These are phyloP conservation scores for Sequoiadendron giganteum DNA, from an alignment of 75 land plant genomes.

Conservation along the genomic window DNA sequence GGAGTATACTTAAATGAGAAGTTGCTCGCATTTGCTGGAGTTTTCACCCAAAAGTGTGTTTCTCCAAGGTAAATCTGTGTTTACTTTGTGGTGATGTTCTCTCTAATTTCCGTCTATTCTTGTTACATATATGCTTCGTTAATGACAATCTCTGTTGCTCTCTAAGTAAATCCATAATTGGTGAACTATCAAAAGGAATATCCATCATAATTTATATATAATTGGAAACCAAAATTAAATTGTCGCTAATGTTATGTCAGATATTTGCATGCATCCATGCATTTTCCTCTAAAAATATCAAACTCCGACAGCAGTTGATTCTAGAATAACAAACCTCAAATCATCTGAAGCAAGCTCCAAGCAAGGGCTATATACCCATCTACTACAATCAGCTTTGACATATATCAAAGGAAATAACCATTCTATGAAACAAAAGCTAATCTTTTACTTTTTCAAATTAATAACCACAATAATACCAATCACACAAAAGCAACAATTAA, in stretches of 20 bases:
- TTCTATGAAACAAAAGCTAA: not conserved
- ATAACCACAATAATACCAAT: no score
- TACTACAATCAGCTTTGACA: not conserved
- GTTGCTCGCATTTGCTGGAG: no score
- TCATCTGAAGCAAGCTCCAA: not conserved
- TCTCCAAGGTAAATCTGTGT: no score
- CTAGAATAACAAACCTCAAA: not conserved
- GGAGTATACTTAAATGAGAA: no score
- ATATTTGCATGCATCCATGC: not conserved
- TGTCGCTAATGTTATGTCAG: not conserved
- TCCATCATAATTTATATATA: no score
- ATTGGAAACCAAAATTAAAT: not conserved
- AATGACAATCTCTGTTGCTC: no score
- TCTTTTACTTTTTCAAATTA: no score
- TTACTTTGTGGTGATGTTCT: no score
- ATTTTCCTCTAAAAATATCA: not conserved
- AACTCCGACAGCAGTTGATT: not conserved
- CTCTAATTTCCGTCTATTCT: not conserved
- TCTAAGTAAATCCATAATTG: no score
- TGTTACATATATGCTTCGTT: not conserved
- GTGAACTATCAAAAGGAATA: no score
- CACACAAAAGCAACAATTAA: no score
- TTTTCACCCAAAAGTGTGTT: no score
- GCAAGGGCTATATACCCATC: not conserved
- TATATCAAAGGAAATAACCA: not conserved